Evolutionary conservation across 176 grass and related monocot species (phyloP).

Genomic region (Zea luxurians): DNA sequence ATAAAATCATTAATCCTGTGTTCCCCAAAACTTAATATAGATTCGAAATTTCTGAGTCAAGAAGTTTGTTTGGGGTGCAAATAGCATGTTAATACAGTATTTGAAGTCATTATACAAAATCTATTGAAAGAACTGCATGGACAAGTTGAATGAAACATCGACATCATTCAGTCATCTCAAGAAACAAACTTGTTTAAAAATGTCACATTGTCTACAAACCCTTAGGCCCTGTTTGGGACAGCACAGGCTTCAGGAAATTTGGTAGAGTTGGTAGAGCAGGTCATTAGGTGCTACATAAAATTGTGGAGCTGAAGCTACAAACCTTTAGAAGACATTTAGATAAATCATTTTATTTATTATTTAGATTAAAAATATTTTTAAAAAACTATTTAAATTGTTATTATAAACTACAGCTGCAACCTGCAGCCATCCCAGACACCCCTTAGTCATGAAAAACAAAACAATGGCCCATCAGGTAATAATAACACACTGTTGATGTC

Average conservation of each 20-base stretch:
- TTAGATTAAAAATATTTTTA: no score
- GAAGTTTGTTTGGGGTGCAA: neutral
- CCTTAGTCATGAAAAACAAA: neutral
- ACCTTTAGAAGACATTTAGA: no score
- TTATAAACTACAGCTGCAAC: no score
- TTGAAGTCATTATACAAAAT: neutral
- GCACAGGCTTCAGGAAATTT: no score
- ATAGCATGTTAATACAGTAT: neutral
- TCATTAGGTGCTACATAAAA: no score
- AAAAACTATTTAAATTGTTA: no score
- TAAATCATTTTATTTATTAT: no score
- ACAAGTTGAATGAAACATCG: neutral
- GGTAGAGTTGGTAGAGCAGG: no score
- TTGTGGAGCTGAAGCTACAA: no score
- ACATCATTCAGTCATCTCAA: neutral
- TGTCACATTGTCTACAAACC: slow-evolving; percentile 4
- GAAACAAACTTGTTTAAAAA: neutral
- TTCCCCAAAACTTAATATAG: neutral
- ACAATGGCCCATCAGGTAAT: neutral
- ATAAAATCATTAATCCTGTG: neutral
- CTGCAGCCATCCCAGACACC: no score
- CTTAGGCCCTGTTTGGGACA: neutral
- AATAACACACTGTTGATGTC: slow-evolving; percentile 10
- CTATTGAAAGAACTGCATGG: neutral
- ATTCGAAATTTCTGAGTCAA: neutral